Percentiles rank a stretch among this genome's conserved stretches.
Evolutionary conservation across 352 stramenopile genomes (phyloP).

Genomic region (Stephanocyclus meneghinianus): DNA sequence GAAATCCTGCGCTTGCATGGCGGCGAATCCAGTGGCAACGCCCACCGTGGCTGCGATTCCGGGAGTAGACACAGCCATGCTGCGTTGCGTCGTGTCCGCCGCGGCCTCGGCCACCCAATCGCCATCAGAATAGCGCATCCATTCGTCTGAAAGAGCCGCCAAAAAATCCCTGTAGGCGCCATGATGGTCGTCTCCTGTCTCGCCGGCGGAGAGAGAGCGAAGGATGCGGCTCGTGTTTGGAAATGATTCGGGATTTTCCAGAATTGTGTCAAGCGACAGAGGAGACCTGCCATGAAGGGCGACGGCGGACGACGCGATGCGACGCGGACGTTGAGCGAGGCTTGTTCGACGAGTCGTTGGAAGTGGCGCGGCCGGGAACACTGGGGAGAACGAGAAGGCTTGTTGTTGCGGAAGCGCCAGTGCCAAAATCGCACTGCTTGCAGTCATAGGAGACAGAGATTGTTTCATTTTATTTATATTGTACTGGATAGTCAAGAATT

Average conservation of each 20-base stretch:
- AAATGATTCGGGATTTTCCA: constrained; percentile 2
- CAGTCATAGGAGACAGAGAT: neutral
- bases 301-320: neutral
- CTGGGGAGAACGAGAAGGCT: no score
- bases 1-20: neutral
- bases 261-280: constrained; percentile 1
- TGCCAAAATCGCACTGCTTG: no score
- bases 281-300: neutral
- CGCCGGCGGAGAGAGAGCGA: neutral
- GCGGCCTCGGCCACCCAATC: neutral
- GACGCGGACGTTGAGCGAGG: no score
- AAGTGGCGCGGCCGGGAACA: no score
- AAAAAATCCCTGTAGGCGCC: neutral
- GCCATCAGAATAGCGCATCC: neutral
- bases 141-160: neutral
- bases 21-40: neutral
- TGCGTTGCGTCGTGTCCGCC: neutral
- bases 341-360: no score
- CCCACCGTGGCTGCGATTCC: neutral
- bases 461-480: no score
- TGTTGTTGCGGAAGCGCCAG: neutral
- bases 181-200: neutral
- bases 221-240: neutral
- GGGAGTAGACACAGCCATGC: neutral
- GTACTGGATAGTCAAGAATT: no score